phyloP scores from a whole-genome alignment of 306 rosid species.

The Cicer pinnatifidum region DNA sequence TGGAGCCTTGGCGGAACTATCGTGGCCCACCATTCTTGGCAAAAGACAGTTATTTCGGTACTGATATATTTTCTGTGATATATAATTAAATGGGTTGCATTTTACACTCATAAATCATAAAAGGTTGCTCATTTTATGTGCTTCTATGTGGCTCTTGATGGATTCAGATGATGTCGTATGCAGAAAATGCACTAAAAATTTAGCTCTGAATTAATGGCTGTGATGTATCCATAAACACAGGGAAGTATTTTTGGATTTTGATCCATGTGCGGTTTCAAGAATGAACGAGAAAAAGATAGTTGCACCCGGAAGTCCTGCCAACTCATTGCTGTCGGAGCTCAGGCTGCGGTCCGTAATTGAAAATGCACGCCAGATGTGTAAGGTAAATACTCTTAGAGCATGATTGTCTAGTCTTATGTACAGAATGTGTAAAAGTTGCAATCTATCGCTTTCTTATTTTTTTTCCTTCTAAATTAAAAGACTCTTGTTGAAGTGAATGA shows the following conservation, averaged over 20 bases:
- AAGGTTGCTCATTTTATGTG: constrained; percentile 39
- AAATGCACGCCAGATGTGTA: constrained; percentile 74
- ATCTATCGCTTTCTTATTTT: background rate
- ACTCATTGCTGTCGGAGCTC: constrained; percentile 68
- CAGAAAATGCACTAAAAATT: constrained; percentile 21
- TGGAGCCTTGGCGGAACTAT: constrained; percentile 80
- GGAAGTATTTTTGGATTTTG: constrained; percentile 71
- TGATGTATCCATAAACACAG: constrained; percentile 50
- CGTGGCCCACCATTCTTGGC: constrained; percentile 71
- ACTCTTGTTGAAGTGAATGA: constrained; percentile 32
- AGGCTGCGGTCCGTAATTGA: constrained; percentile 74
- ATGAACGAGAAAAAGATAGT: constrained; percentile 68
- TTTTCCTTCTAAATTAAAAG: constrained; percentile 28
- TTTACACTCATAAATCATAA: constrained; percentile 8
- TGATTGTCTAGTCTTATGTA: constrained; percentile 12
- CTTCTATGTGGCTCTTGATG: constrained; percentile 36
- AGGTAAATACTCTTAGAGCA: constrained; percentile 51
- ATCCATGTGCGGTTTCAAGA: constrained; percentile 64
- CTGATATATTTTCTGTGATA: constrained; percentile 24
- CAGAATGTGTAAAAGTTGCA: constrained; percentile 28
- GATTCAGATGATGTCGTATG: constrained; percentile 25
- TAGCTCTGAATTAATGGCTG: constrained; percentile 39
- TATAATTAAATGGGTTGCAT: background rate
- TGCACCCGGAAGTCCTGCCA: constrained; percentile 65
- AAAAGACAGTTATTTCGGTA: constrained; percentile 75